phyloP scores from a whole-genome alignment of 352 stramenopile species.

The Globisporangium parvum region DNA sequence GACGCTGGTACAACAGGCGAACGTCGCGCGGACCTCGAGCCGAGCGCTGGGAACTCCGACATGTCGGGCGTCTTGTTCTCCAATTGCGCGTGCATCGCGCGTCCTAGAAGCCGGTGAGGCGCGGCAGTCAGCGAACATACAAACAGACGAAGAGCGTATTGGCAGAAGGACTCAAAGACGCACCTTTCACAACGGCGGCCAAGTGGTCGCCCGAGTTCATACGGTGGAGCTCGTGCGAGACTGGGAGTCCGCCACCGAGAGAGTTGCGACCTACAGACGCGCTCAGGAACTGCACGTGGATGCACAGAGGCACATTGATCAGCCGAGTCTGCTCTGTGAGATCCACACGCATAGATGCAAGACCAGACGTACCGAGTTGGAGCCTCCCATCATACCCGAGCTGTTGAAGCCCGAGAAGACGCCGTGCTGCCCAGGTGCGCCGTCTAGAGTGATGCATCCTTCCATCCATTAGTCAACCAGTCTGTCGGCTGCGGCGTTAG shows the following conservation, averaged over 20 bases:
- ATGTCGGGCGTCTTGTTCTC: constrained; percentile 79
- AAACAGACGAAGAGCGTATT: not conserved
- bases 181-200: constrained; percentile 25
- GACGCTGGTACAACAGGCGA: not conserved
- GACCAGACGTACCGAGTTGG: constrained; percentile 30
- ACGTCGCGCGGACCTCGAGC: constrained; percentile 33
- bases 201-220: constrained; percentile 43
- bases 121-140: too few species aligned
- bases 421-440: constrained; percentile 11
- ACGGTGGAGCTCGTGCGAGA: constrained; percentile 51
- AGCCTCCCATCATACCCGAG: constrained; percentile 29
- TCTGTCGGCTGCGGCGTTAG: too few species aligned
- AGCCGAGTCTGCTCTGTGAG: not conserved
- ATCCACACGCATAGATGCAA: not conserved
- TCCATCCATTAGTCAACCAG: not conserved
- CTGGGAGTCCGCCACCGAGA: constrained; percentile 22
- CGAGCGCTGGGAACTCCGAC: constrained; percentile 77
- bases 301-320: not conserved
- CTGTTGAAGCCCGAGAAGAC: constrained; percentile 43
- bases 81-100: constrained; percentile 36
- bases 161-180: not conserved
- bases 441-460: constrained; percentile 1
- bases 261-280: constrained; percentile 24
- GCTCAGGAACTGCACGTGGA: constrained; percentile 39
- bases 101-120: constrained; percentile 21